Percentiles rank a stretch among this genome's conserved stretches.
These are phyloP conservation scores for Lipomyces starkeyi DNA, from an alignment of 805 yeast genomes.

Conservation along the genomic window DNA sequence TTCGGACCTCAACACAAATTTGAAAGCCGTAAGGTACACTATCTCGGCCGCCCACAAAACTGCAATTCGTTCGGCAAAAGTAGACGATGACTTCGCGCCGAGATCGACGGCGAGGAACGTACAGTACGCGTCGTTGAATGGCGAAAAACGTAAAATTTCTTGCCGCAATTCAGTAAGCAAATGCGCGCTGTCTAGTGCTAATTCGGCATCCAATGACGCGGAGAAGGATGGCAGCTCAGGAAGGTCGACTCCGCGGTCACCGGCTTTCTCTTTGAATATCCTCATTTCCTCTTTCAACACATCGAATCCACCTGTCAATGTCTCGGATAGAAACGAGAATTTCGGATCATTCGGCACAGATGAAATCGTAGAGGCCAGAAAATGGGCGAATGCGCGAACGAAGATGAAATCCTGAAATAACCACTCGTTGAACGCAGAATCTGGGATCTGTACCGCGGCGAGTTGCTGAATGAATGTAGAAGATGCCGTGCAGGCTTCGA, in stretches of 20 bases:
- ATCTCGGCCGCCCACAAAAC: conserved; percentile 8
- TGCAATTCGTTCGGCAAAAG: not conserved
- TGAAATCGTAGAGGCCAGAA: conserved; percentile 3
- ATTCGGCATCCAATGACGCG: not conserved
- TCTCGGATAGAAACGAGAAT: not conserved
- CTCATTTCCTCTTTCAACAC: conserved; percentile 1
- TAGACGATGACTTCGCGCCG: not conserved
- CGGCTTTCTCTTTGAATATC: not conserved
- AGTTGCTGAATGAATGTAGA: not conserved
- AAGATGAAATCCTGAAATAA: conserved; percentile 11
- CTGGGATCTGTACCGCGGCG: not conserved
- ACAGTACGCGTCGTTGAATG: conserved; percentile 2
- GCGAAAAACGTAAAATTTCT: not conserved
- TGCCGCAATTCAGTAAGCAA: not conserved
- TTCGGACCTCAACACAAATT: not conserved
- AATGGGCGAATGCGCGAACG: conserved; percentile 11
- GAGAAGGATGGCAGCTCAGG: conserved; percentile 3
- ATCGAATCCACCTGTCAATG: conserved; percentile 5
- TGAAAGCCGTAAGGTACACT: conserved; percentile 10
- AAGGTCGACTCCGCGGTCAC: conserved; percentile 5
- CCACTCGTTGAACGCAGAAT: conserved; percentile 4
- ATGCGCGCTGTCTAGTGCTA: not conserved
- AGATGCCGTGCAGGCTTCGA: conserved; percentile 1
- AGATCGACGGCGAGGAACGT: conserved; percentile 7
- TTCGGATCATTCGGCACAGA: conserved; percentile 3